A percentile compares a stretch with the other conserved stretches of the same genome.
Conservation (phyloP, 495 filamentous ascomycete species). For the Talaromyces liani region DNA sequence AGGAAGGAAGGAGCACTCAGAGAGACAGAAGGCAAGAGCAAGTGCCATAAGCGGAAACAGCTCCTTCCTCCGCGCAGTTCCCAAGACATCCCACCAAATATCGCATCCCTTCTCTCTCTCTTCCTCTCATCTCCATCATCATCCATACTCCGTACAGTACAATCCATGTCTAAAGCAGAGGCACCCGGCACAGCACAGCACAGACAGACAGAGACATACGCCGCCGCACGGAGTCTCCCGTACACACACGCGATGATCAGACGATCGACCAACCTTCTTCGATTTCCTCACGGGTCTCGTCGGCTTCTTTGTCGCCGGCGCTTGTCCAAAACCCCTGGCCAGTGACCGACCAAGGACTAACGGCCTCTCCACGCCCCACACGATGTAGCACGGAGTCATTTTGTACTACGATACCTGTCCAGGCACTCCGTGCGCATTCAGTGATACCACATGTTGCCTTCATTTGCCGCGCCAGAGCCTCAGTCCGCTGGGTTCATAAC, state of each 20-base stretch:
- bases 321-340: background rate
- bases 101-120: background rate
- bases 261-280: background rate
- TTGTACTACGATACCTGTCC: constrained; percentile 1
- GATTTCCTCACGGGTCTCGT: background rate
- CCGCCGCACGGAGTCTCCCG: background rate
- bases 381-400: background rate
- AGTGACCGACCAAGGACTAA: background rate
- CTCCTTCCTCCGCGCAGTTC: background rate
- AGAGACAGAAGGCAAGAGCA: background rate
- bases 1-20: background rate
- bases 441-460: constrained; percentile 1
- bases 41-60: background rate
- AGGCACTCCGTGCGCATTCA: background rate
- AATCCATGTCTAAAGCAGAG: no score
- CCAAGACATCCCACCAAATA: background rate
- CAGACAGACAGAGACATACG: background rate
- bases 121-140: background rate
- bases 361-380: background rate
- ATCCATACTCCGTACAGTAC: no score
- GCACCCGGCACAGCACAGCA: background rate
- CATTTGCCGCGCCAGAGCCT: constrained; percentile 2
- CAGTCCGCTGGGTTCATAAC: background rate
- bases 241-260: background rate
- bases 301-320: background rate